Base-by-base conservation (phyloP, 139 green algal species). In the Marvania coccoides region DNA sequence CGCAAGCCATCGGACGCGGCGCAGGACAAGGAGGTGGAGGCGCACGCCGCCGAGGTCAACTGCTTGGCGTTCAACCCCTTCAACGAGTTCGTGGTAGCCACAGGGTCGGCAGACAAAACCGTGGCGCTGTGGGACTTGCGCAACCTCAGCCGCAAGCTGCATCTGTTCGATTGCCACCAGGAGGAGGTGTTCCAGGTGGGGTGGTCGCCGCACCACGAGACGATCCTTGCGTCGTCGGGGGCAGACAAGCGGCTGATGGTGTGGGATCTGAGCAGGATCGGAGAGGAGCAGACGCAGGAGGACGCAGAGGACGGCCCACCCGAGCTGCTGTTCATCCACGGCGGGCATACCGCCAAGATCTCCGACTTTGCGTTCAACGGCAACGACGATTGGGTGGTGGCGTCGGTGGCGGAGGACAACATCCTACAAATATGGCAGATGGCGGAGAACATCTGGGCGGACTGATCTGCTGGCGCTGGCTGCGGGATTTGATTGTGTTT, bases 401-500 rank as follows among this genome's bases (percentile, higher is more conserved):
- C 94, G 5, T 92, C 78, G 38, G 92, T 99, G 47, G 94, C 94
- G 8, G 94, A 99, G 75, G 94, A 99, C 81, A 99, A 99, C 85
- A 97, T 99, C 55, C 76, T 98, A 74, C 93, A 98, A 87, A 81
- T 96, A 1, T 97, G 91, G 91, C 90, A 96, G 70, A 94, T 95
- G 90, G 88, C 89, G 26, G 83, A 89, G 53, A 92, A 95, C 79
- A 92, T 98, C 29, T 97, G 96, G 69, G 80, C 85, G 65, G 81
- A 91, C 46, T 73, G 64, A 67, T 42, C 9, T 35, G 29, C 10
- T 9, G 51, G 12, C 9, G 38, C 38, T 9, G 38, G 10, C 38
- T 47, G 38, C 9, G 38, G 38, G 10, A 12, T 12, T 10, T 12
- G 38, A 47, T 10, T n/a, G 10, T 47, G 10, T 36, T 36, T 10